Conservation (phyloP, 805 yeast genomes). For the Starmera amethionina region DNA sequence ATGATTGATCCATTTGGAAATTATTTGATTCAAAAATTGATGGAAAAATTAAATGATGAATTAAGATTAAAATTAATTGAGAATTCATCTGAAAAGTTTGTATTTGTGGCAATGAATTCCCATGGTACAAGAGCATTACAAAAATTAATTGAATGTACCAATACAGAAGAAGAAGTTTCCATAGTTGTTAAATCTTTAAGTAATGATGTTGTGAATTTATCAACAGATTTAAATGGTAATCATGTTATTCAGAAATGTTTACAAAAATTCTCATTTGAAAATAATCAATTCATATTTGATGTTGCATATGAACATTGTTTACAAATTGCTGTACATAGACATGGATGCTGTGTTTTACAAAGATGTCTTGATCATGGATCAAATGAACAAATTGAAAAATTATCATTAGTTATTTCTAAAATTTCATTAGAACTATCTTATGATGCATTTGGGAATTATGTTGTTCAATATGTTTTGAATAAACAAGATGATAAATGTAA, state of each 20-base stretch:
- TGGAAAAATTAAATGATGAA: slow-evolving; percentile 62
- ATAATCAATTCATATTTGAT: slow-evolving; percentile 82
- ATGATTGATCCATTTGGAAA: slow-evolving; percentile 98
- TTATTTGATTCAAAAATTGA: slow-evolving; percentile 80
- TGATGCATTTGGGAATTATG: slow-evolving; percentile 96
- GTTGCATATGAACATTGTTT: slow-evolving; percentile 67
- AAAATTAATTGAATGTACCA: slow-evolving; percentile 76
- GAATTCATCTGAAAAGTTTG: slow-evolving; percentile 64
- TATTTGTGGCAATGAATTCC: slow-evolving; percentile 78
- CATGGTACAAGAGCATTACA: slow-evolving; percentile 97
- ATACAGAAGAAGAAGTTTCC: slow-evolving; percentile 60
- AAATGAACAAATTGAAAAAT: slow-evolving; percentile 51
- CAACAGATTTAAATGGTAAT: slow-evolving; percentile 90
- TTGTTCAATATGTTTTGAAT: slow-evolving; percentile 80
- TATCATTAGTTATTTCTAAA: slow-evolving; percentile 59
- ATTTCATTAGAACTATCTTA: slow-evolving; percentile 62
- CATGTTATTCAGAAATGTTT: slow-evolving; percentile 93
- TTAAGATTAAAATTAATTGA: slow-evolving; percentile 64
- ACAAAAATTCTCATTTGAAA: slow-evolving; percentile 54
- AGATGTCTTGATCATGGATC: slow-evolving; percentile 90
- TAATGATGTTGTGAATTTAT: slow-evolving; percentile 66
- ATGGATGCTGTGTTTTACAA: slow-evolving; percentile 95
- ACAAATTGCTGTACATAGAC: slow-evolving; percentile 88
- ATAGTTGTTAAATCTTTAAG: slow-evolving; percentile 50
- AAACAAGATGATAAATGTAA: slow-evolving; percentile 26